Base-by-base conservation (phyloP, 768 basidiomycete genomes). In the Suillus plorans region DNA sequence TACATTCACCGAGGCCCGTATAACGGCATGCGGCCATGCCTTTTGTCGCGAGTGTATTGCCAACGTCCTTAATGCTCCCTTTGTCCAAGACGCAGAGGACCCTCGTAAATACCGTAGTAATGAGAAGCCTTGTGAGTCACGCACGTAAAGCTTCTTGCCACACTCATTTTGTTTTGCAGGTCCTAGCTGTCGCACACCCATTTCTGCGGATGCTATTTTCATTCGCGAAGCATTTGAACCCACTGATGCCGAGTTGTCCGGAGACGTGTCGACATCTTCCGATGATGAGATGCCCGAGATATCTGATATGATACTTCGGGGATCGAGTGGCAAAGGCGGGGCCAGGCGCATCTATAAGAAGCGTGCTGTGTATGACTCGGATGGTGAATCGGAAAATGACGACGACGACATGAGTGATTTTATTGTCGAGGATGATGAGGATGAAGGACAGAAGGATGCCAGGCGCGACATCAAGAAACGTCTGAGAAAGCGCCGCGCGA, bases 31-130 rank as follows among this genome's bases (percentile, higher is more conserved):
- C 69, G 72, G 73, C 2, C 90, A 91, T 68, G 73, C 81, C 1
- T 91, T 89, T 74, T 91, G 90, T 71, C 78, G 79, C 8, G 81
- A 83, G 45, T 91, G 90, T 69, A 77, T 66, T 80, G 83, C 74
- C n/a, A 80, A 82, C 49, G 78, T 85, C 28, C 68, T 89, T 49
- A 77, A 84, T 50, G 70, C 72, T 1, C 77, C 81, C 36, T 68
- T 69, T 5, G 73, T 73, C 5, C 77, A 77, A 20, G 79, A 74
- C 37, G 72, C 69, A 2, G 77, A 79, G 25, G 81, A 83, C 44
- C 68, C 66, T 7, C 67, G 67, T 13, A 75, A 76, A 28, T 80
- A 79, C 68, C 80, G 79, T 47, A 71, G 70, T 1, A 71, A 84
- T 42, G 81, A 86, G 67, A 80, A 84, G 9, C 80, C 84, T 50